Percentiles rank a stretch among this genome's conserved stretches.
Evolutionary conservation across 2,329 filamentous ascomycete species (phyloP).

Genomic region (Cordyceps javanica): DNA sequence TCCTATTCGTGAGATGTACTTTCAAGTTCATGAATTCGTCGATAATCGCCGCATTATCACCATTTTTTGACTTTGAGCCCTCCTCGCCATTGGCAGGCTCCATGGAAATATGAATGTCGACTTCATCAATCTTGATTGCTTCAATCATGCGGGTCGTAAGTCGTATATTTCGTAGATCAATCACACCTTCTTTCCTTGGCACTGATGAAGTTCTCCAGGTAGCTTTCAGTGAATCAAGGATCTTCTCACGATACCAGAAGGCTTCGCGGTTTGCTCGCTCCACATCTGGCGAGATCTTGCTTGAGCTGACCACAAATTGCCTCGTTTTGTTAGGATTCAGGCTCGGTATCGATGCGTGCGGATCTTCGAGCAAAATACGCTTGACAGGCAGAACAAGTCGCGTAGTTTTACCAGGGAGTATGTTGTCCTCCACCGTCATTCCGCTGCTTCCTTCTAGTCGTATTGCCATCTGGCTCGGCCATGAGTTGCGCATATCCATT

Average conservation of each 20-base stretch:
- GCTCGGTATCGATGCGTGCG: constrained; percentile 70
- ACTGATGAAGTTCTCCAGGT: constrained; percentile 59
- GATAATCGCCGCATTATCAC: constrained; percentile 25
- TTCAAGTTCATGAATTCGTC: constrained; percentile 60
- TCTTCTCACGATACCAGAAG: constrained; percentile 85
- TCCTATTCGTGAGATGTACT: constrained; percentile 71
- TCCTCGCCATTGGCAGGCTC: constrained; percentile 23
- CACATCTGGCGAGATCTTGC: constrained; percentile 69
- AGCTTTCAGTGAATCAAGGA: constrained; percentile 65
- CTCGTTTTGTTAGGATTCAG: constrained; percentile 76
- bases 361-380: constrained; percentile 68
- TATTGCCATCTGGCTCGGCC: constrained; percentile 73
- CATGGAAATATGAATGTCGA: constrained; percentile 61
- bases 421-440: constrained; percentile 45
- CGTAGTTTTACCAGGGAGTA: constrained; percentile 63
- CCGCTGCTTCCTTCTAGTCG: constrained; percentile 50
- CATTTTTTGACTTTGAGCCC: too few species aligned
- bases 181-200: constrained; percentile 52
- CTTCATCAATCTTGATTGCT: constrained; percentile 71
- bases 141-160: constrained; percentile 76
- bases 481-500: constrained; percentile 81
- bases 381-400: constrained; percentile 71
- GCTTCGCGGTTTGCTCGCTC: constrained; percentile 74
- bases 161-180: constrained; percentile 72
- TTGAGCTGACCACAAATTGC: constrained; percentile 86